Evolutionary conservation across 768 basidiomycete genomes (phyloP).

Genomic region (Psilocybe tampanensis): DNA sequence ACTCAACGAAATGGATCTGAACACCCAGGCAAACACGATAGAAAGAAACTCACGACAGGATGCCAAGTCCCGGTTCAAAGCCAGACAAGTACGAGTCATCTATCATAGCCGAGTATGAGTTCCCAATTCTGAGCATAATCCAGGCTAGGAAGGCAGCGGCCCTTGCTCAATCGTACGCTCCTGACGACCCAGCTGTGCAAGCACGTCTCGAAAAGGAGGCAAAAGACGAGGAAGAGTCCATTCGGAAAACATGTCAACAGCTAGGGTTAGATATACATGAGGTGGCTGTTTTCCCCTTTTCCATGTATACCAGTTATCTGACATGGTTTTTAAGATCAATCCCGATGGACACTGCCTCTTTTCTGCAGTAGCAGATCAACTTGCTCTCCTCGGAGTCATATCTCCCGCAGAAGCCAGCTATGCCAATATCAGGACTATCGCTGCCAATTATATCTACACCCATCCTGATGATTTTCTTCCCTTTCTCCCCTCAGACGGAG

Average conservation of each 20-base stretch:
- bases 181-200: constrained; percentile 60
- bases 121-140: background rate
- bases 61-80: constrained; percentile 66
- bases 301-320: background rate
- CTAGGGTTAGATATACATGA: constrained; percentile 68
- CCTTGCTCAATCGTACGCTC: constrained; percentile 52
- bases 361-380: constrained; percentile 92
- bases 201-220: constrained; percentile 65
- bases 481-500: constrained; percentile 77
- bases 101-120: background rate
- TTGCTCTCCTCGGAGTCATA: constrained; percentile 70
- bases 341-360: constrained; percentile 98
- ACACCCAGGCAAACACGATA: constrained; percentile 31
- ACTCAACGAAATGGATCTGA: constrained; percentile 48
- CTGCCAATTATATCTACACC: constrained; percentile 77
- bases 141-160: constrained; percentile 77
- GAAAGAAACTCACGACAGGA: constrained; percentile 48
- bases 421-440: constrained; percentile 59
- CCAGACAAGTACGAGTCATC: constrained; percentile 60
- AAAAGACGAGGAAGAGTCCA: constrained; percentile 66
- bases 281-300: constrained; percentile 36
- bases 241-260: constrained; percentile 64
- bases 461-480: constrained; percentile 93
- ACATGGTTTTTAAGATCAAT: constrained; percentile 64
- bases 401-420: constrained; percentile 62